Base-by-base conservation (phyloP, 2,329 filamentous ascomycete species). In the Cladophialophora yegresii region DNA sequence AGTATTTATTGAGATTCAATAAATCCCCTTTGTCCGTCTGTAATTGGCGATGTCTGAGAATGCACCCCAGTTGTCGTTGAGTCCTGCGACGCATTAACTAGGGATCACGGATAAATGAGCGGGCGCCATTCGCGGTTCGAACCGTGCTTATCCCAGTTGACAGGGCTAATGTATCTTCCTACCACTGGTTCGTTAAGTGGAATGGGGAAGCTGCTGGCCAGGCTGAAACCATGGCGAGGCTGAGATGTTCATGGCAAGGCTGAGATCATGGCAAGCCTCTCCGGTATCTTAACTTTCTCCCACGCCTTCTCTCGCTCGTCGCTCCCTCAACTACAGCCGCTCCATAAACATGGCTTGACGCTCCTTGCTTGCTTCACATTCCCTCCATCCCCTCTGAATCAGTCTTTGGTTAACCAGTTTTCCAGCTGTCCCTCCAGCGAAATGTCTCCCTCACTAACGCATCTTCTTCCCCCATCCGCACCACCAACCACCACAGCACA, bases 371-470 rank as follows among this genome's bases (percentile, higher is more conserved):
- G 5, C 13, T 43, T 13, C 36, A n/a, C 16, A 16, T 16, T 43
- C 36, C 10, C 13, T n/a, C n/a, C 36, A n/a, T 43, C 1, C n/a
- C n/a, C 13, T 10, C 22, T 51, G 2, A 20, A 20, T 51, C 22
- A 5, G 1, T 23, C 13, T 33, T 20, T 54, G 26, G 23, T 28
- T 20, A 4, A 30, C 23, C 28, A 33, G 23, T 23, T 10, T 28
- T 26, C 22, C 20, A 50, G 20, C 47, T 26, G 1, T 13, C 4
- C 23, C 45, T 26, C 47, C 12, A 50, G 30, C 23, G 28, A 33
- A 8, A 61, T 59, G 57, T 66, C 68, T 30, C 45, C 61, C 8
- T 58, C 65, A 12, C 60, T 70, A 12, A 61, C 64, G 8, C 68
- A 69, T 36, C 59, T 69, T 32, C 62, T 71, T 50, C 63, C 64